These are phyloP conservation scores for Penicillium concentricum DNA, from an alignment of 2,329 filamentous ascomycete genomes.

Conservation along the genomic window DNA sequence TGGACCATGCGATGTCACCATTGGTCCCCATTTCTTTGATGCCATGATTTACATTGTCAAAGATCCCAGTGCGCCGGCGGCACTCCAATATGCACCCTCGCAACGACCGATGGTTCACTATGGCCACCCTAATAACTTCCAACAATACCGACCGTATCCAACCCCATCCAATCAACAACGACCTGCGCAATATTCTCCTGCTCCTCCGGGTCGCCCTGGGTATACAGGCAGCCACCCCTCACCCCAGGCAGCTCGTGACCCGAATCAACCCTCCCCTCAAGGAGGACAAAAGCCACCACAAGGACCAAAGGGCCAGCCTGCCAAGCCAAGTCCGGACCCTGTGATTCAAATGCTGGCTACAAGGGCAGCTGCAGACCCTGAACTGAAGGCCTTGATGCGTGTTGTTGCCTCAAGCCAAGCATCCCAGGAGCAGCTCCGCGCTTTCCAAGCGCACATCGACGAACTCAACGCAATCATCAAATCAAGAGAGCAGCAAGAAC, in stretches of 20 bases:
- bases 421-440: constrained; percentile 48
- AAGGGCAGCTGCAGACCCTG: constrained; percentile 48
- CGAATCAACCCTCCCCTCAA: constrained; percentile 22
- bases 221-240: constrained; percentile 26
- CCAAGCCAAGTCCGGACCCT: constrained; percentile 49
- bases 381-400: constrained; percentile 52
- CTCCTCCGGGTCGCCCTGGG: constrained; percentile 26
- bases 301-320: constrained; percentile 33
- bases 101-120: constrained; percentile 47
- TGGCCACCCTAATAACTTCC: constrained; percentile 41
- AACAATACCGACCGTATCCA: constrained; percentile 43
- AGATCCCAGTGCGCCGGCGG: constrained; percentile 44
- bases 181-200: constrained; percentile 28
- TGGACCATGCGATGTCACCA: constrained; percentile 58
- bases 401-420: constrained; percentile 52
- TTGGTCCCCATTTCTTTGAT: constrained; percentile 64
- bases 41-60: constrained; percentile 57
- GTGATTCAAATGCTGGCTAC: constrained; percentile 56
- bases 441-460: constrained; percentile 53
- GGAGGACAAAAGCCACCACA: constrained; percentile 31
- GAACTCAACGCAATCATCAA: constrained; percentile 52
- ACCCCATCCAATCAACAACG: constrained; percentile 29
- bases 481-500: constrained; percentile 43
- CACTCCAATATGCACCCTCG: constrained; percentile 38
- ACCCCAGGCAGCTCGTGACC: constrained; percentile 21